Percentiles rank a stretch among this genome's conserved stretches.
These are phyloP conservation scores for Echinochloa phyllopogon DNA, from an alignment of 176 grass and related monocot species.

Conservation along the genomic window DNA sequence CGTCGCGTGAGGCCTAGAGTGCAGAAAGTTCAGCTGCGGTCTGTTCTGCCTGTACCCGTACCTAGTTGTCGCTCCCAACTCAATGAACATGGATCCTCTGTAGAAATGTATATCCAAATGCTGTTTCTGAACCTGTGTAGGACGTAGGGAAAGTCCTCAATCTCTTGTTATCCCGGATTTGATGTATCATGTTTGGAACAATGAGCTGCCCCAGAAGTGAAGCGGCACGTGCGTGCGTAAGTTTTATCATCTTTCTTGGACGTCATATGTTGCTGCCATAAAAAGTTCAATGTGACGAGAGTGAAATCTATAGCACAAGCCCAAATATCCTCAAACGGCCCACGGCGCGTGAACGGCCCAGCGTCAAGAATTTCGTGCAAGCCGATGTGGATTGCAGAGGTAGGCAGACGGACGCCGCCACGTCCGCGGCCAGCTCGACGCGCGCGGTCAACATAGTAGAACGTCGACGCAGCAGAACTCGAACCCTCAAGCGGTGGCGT, in stretches of 20 bases:
- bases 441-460: neutral
- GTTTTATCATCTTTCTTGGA: neutral
- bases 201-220: constrained; percentile 1
- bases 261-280: neutral
- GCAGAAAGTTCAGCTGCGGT: neutral
- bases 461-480: neutral
- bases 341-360: too few species aligned
- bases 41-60: constrained; percentile 15
- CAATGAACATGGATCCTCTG: constrained; percentile 12
- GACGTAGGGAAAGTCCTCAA: neutral
- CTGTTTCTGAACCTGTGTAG: constrained; percentile 30
- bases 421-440: neutral
- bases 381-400: too few species aligned
- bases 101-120: constrained; percentile 41
- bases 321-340: too few species aligned
- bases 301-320: too few species aligned
- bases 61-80: neutral
- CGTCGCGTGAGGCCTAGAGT: neutral
- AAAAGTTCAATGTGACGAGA: neutral
- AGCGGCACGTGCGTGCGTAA: neutral
- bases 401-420: neutral
- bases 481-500: neutral
- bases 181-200: neutral
- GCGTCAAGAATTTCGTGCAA: too few species aligned
- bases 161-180: neutral